Conservation (phyloP, 2,329 filamentous ascomycete genomes). For the Phyllosticta ampelicida region DNA sequence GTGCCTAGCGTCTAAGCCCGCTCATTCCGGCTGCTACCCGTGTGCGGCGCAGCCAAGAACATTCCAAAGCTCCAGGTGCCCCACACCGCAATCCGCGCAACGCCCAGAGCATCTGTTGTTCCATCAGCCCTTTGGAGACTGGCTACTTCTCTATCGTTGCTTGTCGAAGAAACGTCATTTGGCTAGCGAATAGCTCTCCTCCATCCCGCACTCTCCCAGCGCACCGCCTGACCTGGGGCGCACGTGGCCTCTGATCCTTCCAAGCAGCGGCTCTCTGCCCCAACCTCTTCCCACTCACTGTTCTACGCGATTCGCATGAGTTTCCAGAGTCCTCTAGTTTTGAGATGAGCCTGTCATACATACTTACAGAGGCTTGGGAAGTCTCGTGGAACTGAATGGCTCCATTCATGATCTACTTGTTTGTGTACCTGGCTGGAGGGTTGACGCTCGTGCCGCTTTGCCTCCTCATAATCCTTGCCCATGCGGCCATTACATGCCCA, state of each 20-base stretch:
- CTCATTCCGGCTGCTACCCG: no score
- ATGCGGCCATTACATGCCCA: slow-evolving; percentile 61
- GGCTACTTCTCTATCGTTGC: no score
- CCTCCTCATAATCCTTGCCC: slow-evolving; percentile 28
- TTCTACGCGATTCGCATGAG: neutral
- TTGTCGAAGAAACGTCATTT: no score
- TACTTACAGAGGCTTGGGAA: neutral
- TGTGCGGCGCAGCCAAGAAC: no score
- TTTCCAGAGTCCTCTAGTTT: neutral
- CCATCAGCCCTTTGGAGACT: no score
- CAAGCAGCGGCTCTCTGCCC: neutral
- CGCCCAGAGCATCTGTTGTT: no score
- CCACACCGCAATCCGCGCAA: no score
- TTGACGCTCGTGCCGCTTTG: slow-evolving; percentile 76
- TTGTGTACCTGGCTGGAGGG: slow-evolving; percentile 75
- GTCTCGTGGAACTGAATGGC: slow-evolving; percentile 14
- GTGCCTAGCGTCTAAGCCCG: no score
- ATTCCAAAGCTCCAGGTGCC: no score
- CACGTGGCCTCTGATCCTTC: neutral
- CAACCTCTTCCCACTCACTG: neutral
- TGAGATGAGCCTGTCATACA: neutral
- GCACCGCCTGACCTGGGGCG: no score
- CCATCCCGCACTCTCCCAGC: no score
- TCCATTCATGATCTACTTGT: slow-evolving; percentile 46
- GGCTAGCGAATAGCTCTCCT: no score